Base-by-base conservation (phyloP, 352 stramenopile genomes). In the Elongisporangium undulatum region DNA sequence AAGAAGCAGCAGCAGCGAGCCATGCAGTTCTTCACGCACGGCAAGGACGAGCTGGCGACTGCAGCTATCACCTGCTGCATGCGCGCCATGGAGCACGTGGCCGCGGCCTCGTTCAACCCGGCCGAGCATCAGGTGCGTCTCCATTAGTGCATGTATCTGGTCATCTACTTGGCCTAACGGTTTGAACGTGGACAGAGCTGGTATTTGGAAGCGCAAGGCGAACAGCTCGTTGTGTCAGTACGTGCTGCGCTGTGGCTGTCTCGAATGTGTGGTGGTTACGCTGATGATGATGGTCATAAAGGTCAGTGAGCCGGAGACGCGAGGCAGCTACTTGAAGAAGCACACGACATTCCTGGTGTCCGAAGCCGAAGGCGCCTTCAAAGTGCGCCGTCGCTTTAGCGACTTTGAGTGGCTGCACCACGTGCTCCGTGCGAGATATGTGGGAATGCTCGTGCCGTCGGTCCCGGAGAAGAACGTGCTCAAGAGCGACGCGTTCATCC, bases 381-480 rank as follows among this genome's bases (percentile, higher is more conserved):
- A 41, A 41, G 71, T 85, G 20, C 79, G 82, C 0, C 79, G 82
- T 24, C 77, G 82, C 58, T 91, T 87, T 51, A 85, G 82, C 50
- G 82, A 91, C 56, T 91, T 91, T 65, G 75, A 75, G 52, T 91
- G 82, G 82, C 72, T 91, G n/a, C 82, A 81, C 24, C 61, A 66
- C 8, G 79, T 87, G 45, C 68, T 91, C 3, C 67, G 69, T 26
- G 75, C 71, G 21, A 75, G 82, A 9, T 91, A 91, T 63, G 61
- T 83, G 19, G 82, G 82, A 38, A 75, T 89, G 55, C 67, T 89
- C 20, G 62, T 91, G 17, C 82, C 82, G 24, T 89, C 79, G 20
- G 61, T 89, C 15, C 82, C 79, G 7, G 82, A 89, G 53, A 91
- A 91, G 69, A 85, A 71, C 7, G 70, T 82, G 34, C 66, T 87